Percentiles rank a stretch among this genome's conserved stretches.
These are phyloP conservation scores for Erucastrum elatum DNA, from an alignment of 345 rosid genomes.

Conservation along the genomic window DNA sequence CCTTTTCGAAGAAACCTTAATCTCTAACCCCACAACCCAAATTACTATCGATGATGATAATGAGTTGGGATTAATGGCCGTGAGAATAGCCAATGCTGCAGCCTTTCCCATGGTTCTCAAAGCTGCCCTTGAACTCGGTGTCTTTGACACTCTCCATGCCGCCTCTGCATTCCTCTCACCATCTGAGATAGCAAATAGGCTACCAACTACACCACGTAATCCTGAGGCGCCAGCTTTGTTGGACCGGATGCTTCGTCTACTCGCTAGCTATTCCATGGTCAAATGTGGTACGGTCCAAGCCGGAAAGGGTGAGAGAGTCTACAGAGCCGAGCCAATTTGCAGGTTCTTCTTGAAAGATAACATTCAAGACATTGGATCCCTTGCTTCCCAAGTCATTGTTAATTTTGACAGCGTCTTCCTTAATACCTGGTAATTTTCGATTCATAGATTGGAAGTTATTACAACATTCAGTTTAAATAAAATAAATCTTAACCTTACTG, in stretches of 20 bases:
- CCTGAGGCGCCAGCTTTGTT: background rate
- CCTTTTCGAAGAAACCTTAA: slow-evolving; percentile 10
- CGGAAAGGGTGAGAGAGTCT: too few species aligned
- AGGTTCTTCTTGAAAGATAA: too few species aligned
- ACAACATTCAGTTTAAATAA: background rate
- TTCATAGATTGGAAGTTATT: background rate
- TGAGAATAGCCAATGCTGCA: background rate
- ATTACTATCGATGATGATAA: background rate
- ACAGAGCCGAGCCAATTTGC: too few species aligned
- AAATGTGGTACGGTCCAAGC: background rate
- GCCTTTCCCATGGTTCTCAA: background rate
- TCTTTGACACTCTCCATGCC: background rate
- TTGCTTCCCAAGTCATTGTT: slow-evolving; percentile 1
- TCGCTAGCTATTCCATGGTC: background rate
- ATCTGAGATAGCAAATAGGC: background rate
- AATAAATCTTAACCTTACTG: background rate
- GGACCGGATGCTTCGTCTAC: background rate
- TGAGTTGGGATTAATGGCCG: too few species aligned
- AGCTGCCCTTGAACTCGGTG: background rate
- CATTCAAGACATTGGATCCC: too few species aligned
- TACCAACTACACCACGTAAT: background rate
- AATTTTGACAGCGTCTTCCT: slow-evolving; percentile 43
- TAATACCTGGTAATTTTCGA: slow-evolving; percentile 40
- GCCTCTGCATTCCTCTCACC: background rate
- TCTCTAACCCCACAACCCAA: background rate